Evolutionary conservation across 2,329 filamentous ascomycete species (phyloP).

Genomic region (Phaeoacremonium minimum): DNA sequence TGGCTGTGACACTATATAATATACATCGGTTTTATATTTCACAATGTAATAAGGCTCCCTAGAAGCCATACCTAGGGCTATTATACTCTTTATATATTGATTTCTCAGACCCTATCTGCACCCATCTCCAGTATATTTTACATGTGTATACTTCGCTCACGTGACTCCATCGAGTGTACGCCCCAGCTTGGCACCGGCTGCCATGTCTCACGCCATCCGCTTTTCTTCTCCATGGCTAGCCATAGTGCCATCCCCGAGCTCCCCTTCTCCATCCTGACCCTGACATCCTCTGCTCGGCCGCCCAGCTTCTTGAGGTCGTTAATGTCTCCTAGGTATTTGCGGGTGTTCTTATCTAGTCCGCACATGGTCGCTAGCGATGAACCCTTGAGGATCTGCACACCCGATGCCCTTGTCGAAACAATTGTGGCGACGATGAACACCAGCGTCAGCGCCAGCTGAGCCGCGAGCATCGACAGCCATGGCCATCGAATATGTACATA

Average conservation of each 20-base stretch:
- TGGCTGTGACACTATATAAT: too few species aligned
- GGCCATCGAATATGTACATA: constrained; percentile 12
- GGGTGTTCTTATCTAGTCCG: constrained; percentile 8
- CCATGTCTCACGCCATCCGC: background rate
- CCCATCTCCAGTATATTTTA: too few species aligned
- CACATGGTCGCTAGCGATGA: constrained; percentile 11
- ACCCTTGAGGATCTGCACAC: constrained; percentile 13
- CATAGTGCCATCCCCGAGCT: constrained; percentile 1
- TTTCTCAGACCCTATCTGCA: too few species aligned
- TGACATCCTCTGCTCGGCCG: constrained; percentile 6
- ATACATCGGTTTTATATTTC: too few species aligned
- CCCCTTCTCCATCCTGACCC: constrained; percentile 8
- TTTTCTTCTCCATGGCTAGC: background rate
- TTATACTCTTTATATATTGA: too few species aligned
- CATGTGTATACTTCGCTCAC: too few species aligned
- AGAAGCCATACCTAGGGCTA: too few species aligned
- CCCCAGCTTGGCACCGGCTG: background rate
- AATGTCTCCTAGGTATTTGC: constrained; percentile 7
- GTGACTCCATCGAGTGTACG: background rate
- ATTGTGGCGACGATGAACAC: constrained; percentile 10
- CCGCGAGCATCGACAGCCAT: constrained; percentile 10
- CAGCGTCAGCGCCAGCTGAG: constrained; percentile 9
- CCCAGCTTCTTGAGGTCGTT: constrained; percentile 5
- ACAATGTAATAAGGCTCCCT: too few species aligned
- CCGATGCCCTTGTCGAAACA: constrained; percentile 1